Base-by-base conservation (phyloP, 2,329 filamentous ascomycete species). In the Monilinia aucupariae region DNA sequence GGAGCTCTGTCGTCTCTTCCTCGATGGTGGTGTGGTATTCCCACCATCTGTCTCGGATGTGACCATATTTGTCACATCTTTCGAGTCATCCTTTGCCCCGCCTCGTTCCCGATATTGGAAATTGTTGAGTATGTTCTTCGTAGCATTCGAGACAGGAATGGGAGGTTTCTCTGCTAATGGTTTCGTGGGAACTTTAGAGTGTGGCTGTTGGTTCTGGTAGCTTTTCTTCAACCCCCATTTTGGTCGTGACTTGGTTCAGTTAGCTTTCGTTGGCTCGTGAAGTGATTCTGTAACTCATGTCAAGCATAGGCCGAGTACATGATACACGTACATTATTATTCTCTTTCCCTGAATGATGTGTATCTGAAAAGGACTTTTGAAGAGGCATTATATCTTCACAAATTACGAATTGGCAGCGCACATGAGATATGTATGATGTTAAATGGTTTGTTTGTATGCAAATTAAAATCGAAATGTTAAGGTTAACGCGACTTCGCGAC, bases 91-190 rank as follows among this genome's bases (percentile, higher is more conserved):
- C n/a, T 72, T 67, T 3, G 68, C 65, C 32, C 66, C 67, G 15
- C 71, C 5, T 20, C 66, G 60, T 37, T 64, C 64, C 22, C 79
- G 76, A 66, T 85, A 87, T 62, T 83, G 82, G 70, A 83, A 84
- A 39, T 76, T 75, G 64, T 80, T 82, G 39, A 88, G 77, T 69
- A 87, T 88, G 66, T 77, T 82, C 71, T 83, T 87, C 13, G 85
- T 85, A 10, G 77, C 78, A 39, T 82, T 78, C 47, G 85, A 87
- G 37, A 75, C 64, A 43, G 70, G 69, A 34, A 73, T 41, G 1
- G 70, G 68, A 15, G 68, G 70, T 55, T 71, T 71, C 30, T 71
- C 69, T 54, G 69, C 68, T 17, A 71, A 49, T 41, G 69, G 69
- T 53, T 69, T 73, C 7, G 65, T 51, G n/a, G 56, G 59, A 15